phyloP scores from a whole-genome alignment of 352 stramenopile species.

The Pythium myriotylum region DNA sequence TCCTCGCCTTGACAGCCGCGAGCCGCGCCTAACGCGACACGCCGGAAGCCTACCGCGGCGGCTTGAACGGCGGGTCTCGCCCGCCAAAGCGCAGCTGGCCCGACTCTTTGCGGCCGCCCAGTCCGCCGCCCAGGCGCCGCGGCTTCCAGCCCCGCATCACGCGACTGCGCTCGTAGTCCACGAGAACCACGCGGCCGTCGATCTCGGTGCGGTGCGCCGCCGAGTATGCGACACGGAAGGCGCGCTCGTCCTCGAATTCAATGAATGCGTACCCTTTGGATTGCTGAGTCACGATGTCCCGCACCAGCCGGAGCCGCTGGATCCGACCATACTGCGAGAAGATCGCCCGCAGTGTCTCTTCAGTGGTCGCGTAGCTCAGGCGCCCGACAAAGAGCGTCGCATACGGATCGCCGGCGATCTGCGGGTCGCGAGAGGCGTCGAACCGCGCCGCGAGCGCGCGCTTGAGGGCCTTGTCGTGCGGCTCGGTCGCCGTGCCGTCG shows the following conservation, averaged over 20 bases:
- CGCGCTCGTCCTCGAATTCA: conserved; percentile 57
- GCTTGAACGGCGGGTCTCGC: conserved; percentile 63
- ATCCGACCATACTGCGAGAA: conserved; percentile 60
- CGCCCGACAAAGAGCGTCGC: conserved; percentile 75
- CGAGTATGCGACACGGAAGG: conserved; percentile 63
- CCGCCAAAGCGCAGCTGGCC: conserved; percentile 84
- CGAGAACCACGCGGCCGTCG: conserved; percentile 65
- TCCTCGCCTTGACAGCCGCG: too few relatives aligned
- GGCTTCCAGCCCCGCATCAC: conserved; percentile 86
- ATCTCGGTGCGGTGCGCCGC: conserved; percentile 53
- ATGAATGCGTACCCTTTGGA: conserved; percentile 84
- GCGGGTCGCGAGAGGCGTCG: conserved; percentile 53
- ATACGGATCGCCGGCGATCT: conserved; percentile 68
- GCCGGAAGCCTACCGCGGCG: conserved; percentile 25
- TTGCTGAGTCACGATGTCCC: conserved; percentile 58
- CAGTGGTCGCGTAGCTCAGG: conserved; percentile 56
- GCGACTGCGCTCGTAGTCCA: conserved; percentile 77
- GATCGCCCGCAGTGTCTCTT: conserved; percentile 43
- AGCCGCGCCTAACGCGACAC: too few relatives aligned
- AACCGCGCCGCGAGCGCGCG: conserved; percentile 53
- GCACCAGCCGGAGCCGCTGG: conserved; percentile 58
- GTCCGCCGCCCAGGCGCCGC: conserved; percentile 68
- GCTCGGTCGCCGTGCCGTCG: conserved; percentile 57
- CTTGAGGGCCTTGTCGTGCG: conserved; percentile 68
- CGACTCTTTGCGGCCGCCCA: conserved; percentile 80